Evolutionary conservation across 345 rosid genomes (phyloP).

Genomic region (Mercurialis annua): DNA sequence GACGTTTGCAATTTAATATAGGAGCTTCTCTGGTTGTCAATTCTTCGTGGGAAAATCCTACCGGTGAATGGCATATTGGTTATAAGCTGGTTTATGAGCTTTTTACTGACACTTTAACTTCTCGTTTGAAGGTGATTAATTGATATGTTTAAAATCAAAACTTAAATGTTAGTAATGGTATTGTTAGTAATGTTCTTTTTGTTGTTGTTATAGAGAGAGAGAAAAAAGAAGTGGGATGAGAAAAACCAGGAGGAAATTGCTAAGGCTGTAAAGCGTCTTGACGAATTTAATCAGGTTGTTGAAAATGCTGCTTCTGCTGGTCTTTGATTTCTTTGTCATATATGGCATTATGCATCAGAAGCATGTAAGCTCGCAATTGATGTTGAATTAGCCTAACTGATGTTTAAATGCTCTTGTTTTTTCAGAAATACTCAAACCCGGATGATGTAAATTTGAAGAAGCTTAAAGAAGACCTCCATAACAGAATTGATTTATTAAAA

Average conservation of each 20-base stretch:
- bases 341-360: not conserved
- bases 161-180: not conserved
- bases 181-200: not conserved
- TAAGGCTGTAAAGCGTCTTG: conserved; percentile 65
- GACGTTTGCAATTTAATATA: conserved; percentile 20
- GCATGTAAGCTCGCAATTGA: not conserved
- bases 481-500: conserved; percentile 63
- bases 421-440: conserved; percentile 67
- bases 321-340: not conserved
- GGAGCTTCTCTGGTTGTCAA: conserved; percentile 71
- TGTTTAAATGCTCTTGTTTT: conserved; percentile 21
- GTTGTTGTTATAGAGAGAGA: conserved; percentile 53
- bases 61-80: conserved; percentile 95
- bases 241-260: conserved; percentile 83
- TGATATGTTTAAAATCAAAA: not conserved
- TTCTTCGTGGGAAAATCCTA: conserved; percentile 86
- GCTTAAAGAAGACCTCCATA: conserved; percentile 79
- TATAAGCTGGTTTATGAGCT: conserved; percentile 78
- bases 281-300: conserved; percentile 76
- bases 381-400: conserved; percentile 7
- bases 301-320: conserved; percentile 15
- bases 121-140: conserved; percentile 69
- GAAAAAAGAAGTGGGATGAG: conserved; percentile 87
- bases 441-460: conserved; percentile 73
- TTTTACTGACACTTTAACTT: conserved; percentile 59